Base-by-base conservation (phyloP, 116 monocot genomes). In the Iris pallida region DNA sequence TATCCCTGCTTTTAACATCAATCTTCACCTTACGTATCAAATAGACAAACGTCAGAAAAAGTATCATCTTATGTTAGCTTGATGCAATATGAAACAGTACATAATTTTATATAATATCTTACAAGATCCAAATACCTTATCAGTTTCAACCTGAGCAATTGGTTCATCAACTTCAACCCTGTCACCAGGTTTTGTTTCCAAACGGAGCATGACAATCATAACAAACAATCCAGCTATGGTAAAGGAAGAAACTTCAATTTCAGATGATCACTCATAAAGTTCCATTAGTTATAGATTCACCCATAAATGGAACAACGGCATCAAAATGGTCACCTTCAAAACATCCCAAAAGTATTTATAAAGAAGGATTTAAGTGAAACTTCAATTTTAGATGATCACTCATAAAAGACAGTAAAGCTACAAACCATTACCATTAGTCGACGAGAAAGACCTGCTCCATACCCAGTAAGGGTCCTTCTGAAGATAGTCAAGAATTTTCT, bases 261-360 rank as follows among this genome's bases (percentile, higher is more conserved):
- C n/a, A n/a, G n/a, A n/a, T n/a, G n/a, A n/a, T n/a, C n/a, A n/a
- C n/a, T n/a, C n/a, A n/a, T n/a, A 97, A 70, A 54, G 92, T 97
- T 47, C 97, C 97, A 82, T 97, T 92, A 63, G 97, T 89, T 65
- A 97, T 90, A 57, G 97, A 97, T 90, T 97, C 97, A 61, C 92
- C 97, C 97, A 97, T 92, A 67, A 73, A 83, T 48, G 97, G 97
- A 42, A 97, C 97, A 46, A 97, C 97, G 16, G 92, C 97, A 53
- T 97, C 83, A 62, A 87, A 68, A 2, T 63, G 20, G 44, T 92
- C 90, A 78, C 83, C 97, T 90, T 74, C 66, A 74, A 57, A 13
- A 19, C 45, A 4, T 45, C 7, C 72, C 30, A 46, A 55, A 45
- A 57, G 47, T 13, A 69, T 8, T n/a, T n/a, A n/a, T n/a, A 46